Percentiles rank a stretch among this genome's conserved stretches.
phyloP scores from a whole-genome alignment of 2,329 filamentous ascomycete genomes.

The Amphichorda felina region DNA sequence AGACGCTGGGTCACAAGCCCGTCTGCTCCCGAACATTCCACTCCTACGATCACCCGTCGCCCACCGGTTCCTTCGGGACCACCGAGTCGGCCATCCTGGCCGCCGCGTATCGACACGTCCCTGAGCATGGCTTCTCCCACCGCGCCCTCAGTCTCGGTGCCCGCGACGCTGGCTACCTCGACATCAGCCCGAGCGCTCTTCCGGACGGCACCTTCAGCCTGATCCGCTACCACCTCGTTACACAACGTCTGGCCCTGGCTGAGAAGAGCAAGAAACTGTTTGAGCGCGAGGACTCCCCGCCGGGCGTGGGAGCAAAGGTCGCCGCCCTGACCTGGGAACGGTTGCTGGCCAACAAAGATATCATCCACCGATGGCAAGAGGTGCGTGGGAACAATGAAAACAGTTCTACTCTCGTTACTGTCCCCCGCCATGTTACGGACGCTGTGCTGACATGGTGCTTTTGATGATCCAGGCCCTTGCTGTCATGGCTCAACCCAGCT shows the following conservation, averaged over 20 bases:
- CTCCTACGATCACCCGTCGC: constrained; percentile 55
- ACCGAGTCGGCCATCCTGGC: constrained; percentile 68
- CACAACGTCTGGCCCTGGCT: constrained; percentile 50
- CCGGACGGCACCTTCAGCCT: constrained; percentile 71
- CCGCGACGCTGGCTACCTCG: constrained; percentile 73
- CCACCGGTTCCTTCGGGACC: constrained; percentile 48
- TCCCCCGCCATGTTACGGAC: too few species aligned
- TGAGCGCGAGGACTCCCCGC: constrained; percentile 17
- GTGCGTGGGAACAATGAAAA: constrained; percentile 31
- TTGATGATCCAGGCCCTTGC: constrained; percentile 57
- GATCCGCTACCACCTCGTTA: constrained; percentile 65
- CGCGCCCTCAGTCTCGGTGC: constrained; percentile 65
- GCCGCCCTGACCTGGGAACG: constrained; percentile 64
- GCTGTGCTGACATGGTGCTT: background rate
- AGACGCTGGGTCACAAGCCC: background rate
- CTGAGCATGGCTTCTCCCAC: constrained; percentile 69
- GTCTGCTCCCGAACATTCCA: constrained; percentile 42
- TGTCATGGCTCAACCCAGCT: constrained; percentile 75
- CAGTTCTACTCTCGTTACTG: background rate
- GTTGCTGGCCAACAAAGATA: constrained; percentile 58
- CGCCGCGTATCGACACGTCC: constrained; percentile 69
- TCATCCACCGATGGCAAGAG: constrained; percentile 78
- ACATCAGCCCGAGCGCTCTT: constrained; percentile 75
- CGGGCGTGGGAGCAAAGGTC: constrained; percentile 51
- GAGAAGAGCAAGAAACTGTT: constrained; percentile 25